Evolutionary conservation across 192 early-diverging fungal species (phyloP), one percentile per base, ranked within the genome.

Genomic region (Linnemannia schmuckeri): DNA sequence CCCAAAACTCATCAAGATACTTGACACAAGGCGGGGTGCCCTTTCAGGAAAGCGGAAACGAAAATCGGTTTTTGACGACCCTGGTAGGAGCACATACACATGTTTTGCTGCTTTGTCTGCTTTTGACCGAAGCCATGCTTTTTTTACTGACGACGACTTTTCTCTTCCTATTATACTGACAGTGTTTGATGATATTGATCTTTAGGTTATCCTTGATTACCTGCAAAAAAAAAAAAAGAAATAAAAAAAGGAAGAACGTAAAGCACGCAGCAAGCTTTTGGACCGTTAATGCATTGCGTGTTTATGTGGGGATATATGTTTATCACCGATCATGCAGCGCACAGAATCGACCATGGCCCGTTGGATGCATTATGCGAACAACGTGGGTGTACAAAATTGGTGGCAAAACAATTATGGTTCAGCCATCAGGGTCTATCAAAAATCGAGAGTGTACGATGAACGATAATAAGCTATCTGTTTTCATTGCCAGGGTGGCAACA

Each of bases 1-100:
- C 37, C 78, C 78, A 20, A 85, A 71, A 33, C 18, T 85, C 5
- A 75, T 85, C 40, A 54, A 37, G 27, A 61, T 85, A 30, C 37
- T 85, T 8, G 70, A 72, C 15, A 42, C 78, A 17, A 85, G 78
- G 27, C 72, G 41, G 18, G 75, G 42, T 57, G 68, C 69, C 4
- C 41, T 79, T 2, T 33, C 74, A 12, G 78, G 78, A 9, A 85
- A 80, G 68, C 42, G 83, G 41, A 75, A 70, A 42, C 47, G 70
- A 27, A 37, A 75, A 17, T 42, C 72, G 8, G 27, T 52, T 33
- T 37, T 44, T 3, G 35, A 44, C 5, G 68, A 68, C 10, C 37
- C 18, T 38, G 38, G 54, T 72, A 77, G 12, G 27, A 33, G 1
- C n/a, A 13, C 30, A 15, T 13, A 27, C 24, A 22, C 17, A 41